Percentiles rank a stretch among this genome's conserved stretches.
These are phyloP conservation scores for Somion occarium DNA, from an alignment of 1,284 basidiomycete genomes.

Conservation along the genomic window DNA sequence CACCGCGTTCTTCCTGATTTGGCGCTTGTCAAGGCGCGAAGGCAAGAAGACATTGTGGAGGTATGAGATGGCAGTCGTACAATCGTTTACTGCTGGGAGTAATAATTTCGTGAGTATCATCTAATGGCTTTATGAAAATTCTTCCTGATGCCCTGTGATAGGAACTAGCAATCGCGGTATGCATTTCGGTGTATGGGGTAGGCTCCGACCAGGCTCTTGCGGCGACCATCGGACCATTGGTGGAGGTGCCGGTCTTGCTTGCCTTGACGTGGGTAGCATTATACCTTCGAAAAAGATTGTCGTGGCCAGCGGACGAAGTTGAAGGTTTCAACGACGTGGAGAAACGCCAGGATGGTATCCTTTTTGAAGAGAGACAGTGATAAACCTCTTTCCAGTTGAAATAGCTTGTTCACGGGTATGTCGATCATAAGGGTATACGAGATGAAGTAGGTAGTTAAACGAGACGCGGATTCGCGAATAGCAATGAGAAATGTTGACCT, in stretches of 20 bases:
- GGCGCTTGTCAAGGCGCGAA: conserved; percentile 34
- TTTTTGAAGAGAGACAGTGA: background rate
- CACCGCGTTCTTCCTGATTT: conserved; percentile 54
- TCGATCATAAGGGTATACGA: background rate
- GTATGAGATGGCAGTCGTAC: conserved; percentile 70
- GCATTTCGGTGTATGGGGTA: conserved; percentile 75
- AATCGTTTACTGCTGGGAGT: conserved; percentile 55
- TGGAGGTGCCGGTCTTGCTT: conserved; percentile 78
- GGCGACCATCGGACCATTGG: conserved; percentile 73
- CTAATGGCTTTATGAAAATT: conserved; percentile 13
- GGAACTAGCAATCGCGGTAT: conserved; percentile 84
- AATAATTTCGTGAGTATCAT: conserved; percentile 45
- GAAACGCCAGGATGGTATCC: background rate
- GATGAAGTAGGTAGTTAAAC: background rate
- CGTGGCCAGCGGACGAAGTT: conserved; percentile 31
- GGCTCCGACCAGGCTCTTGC: conserved; percentile 73
- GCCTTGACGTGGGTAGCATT: conserved; percentile 69
- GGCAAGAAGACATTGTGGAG: conserved; percentile 32
- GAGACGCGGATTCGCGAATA: background rate
- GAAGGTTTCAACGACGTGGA: background rate
- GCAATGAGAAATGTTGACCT: background rate
- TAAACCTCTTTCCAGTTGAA: background rate
- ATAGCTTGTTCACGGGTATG: background rate
- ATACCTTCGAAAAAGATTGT: conserved; percentile 41
- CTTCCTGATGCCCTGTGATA: conserved; percentile 17